Conservation (phyloP, 371 early-diverging fungal species). For the Rhizopus delemar region DNA sequence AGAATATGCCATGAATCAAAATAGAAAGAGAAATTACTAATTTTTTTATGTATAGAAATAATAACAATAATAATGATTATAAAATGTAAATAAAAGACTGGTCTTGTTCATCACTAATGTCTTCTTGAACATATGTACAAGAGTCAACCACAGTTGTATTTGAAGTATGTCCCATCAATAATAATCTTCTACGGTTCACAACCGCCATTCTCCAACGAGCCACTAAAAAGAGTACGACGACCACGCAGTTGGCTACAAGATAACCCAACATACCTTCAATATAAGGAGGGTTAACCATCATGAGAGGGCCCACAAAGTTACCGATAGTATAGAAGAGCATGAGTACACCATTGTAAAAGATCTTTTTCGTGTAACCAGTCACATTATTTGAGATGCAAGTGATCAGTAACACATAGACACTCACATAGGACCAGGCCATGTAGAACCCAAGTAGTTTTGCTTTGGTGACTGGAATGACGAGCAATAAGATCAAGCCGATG, state of each 20-base stretch:
- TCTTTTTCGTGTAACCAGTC: conserved; percentile 35
- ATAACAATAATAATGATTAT: conserved; percentile 8
- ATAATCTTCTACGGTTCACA: conserved; percentile 26
- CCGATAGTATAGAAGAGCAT: conserved; percentile 37
- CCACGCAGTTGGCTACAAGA: conserved; percentile 22
- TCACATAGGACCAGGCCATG: conserved; percentile 25
- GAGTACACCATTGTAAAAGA: conserved; percentile 28
- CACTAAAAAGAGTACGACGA: conserved; percentile 18
- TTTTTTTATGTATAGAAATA: not conserved
- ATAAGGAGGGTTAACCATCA: conserved; percentile 32
- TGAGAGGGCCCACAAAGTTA: conserved; percentile 36
- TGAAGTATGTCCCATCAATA: conserved; percentile 22
- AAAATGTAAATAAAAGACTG: conserved; percentile 39
- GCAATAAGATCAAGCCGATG: conserved; percentile 26
- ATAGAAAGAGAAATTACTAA: too few relatives aligned
- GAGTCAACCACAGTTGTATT: conserved; percentile 8
- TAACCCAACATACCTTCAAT: conserved; percentile 32
- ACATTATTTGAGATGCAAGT: conserved; percentile 31
- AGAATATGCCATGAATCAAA: too few relatives aligned
- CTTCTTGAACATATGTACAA: conserved; percentile 28
- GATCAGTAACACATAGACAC: conserved; percentile 24
- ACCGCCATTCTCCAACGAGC: conserved; percentile 29
- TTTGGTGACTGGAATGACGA: conserved; percentile 22
- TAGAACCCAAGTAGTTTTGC: conserved; percentile 29
- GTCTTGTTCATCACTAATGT: conserved; percentile 44